Percentiles rank a stretch among this genome's conserved stretches.
Evolutionary conservation across 805 yeast genomes (phyloP).

Genomic region (Brettanomyces bruxellensis): DNA sequence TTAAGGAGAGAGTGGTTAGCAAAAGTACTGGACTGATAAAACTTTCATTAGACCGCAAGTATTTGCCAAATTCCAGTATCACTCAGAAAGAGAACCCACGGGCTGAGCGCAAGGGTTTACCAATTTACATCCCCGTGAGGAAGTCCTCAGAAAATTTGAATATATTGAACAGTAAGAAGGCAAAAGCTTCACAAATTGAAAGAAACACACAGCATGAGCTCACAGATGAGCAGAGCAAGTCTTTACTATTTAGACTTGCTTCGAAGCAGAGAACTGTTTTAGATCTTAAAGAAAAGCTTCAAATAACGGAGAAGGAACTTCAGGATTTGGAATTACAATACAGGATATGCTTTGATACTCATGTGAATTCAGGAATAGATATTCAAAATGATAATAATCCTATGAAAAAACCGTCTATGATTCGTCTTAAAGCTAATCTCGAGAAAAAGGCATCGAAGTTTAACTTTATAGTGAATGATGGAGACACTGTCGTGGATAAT

Average conservation of each 20-base stretch:
- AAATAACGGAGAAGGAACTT: slow-evolving; percentile 30
- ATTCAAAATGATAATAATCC: background rate
- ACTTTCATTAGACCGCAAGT: slow-evolving; percentile 24
- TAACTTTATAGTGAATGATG: slow-evolving; percentile 8
- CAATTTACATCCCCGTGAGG: slow-evolving; percentile 28
- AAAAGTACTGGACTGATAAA: slow-evolving; percentile 44
- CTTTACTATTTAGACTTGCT: slow-evolving; percentile 32
- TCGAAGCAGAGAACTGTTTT: slow-evolving; percentile 44
- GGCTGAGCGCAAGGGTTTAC: slow-evolving; percentile 18
- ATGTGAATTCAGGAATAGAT: background rate
- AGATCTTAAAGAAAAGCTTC: slow-evolving; percentile 39
- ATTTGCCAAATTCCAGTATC: background rate
- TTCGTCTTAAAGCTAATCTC: background rate
- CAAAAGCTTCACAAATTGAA: background rate
- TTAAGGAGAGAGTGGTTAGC: slow-evolving; percentile 34
- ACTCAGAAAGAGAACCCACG: slow-evolving; percentile 3
- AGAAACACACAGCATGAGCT: background rate
- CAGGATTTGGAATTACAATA: slow-evolving; percentile 26
- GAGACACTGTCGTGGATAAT: slow-evolving; percentile 9
- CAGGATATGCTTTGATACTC: slow-evolving; percentile 5
- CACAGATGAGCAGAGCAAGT: slow-evolving; percentile 1
- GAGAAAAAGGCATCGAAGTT: slow-evolving; percentile 6
- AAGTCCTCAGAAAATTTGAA: background rate
- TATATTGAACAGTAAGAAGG: background rate
- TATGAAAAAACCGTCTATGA: background rate